These are phyloP conservation scores for Phlegmacium glaucopus DNA, from an alignment of 768 basidiomycete genomes.

Conservation along the genomic window DNA sequence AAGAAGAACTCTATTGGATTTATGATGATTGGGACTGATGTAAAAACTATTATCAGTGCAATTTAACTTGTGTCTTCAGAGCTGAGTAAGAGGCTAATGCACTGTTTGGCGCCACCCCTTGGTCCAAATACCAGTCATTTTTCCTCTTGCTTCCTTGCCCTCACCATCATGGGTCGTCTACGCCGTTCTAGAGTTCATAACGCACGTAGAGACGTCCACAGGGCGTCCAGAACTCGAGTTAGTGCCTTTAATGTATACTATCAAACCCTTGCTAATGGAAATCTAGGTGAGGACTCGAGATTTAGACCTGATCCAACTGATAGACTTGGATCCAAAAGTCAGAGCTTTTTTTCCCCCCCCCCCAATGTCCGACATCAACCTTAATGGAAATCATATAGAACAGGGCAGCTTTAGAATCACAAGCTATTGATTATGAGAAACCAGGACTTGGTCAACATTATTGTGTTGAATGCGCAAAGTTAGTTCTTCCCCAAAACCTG, in stretches of 20 bases:
- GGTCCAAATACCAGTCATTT: background rate
- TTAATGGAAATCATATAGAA: conserved; percentile 38
- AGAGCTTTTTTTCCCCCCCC: background rate
- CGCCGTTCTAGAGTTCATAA: conserved; percentile 83
- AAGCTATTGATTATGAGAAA: conserved; percentile 82
- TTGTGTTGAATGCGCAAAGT: conserved; percentile 96
- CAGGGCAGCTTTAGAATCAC: conserved; percentile 73
- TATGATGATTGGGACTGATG: too few relatives aligned
- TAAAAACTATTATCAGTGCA: too few relatives aligned
- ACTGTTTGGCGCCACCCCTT: background rate
- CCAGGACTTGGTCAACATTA: conserved; percentile 95
- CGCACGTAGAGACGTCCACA: conserved; percentile 82
- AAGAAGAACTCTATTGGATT: too few relatives aligned
- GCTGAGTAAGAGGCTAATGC: too few relatives aligned
- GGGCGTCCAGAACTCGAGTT: conserved; percentile 84
- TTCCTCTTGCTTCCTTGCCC: conserved; percentile 6
- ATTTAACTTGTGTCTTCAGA: too few relatives aligned
- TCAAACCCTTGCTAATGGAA: background rate
- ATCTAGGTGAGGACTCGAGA: conserved; percentile 71
- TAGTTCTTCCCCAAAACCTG: conserved; percentile 25
- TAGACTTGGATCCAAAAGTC: conserved; percentile 85
- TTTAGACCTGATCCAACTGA: conserved; percentile 89
- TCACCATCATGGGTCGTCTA: conserved; percentile 66
- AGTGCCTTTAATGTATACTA: conserved; percentile 1
- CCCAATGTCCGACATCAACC: background rate